Conservation (phyloP, 257 asterid genomes). For the Nicotiana otophora region DNA sequence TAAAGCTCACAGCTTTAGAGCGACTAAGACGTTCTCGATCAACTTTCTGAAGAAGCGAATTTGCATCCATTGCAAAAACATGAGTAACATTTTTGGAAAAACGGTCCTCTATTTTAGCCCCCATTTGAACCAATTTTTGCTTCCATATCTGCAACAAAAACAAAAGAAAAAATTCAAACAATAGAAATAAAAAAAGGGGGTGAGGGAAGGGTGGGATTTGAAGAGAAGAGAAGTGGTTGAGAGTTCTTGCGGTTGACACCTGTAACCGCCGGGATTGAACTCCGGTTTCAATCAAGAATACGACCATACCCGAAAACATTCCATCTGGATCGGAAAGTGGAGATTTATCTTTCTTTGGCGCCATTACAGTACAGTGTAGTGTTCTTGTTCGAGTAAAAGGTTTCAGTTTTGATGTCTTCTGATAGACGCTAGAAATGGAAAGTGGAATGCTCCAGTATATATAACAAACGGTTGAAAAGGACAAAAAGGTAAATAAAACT, state of each 20-base stretch:
- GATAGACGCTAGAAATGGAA: not conserved
- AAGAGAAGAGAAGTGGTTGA: not conserved
- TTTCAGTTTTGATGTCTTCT: not conserved
- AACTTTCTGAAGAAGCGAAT: conserved; percentile 37
- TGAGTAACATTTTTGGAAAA: conserved; percentile 54
- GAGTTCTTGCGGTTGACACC: conserved; percentile 27
- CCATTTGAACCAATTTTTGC: conserved; percentile 80
- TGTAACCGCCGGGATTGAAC: conserved; percentile 71
- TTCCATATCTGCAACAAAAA: conserved; percentile 63
- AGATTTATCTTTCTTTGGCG: conserved; percentile 39
- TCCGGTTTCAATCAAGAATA: conserved; percentile 45
- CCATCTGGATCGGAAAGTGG: conserved; percentile 77
- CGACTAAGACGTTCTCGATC: conserved; percentile 41
- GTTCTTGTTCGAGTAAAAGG: not conserved
- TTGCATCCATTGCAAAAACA: conserved; percentile 56
- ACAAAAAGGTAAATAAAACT: not conserved
- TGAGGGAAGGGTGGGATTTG: too few species aligned
- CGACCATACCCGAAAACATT: conserved; percentile 67
- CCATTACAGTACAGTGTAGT: conserved; percentile 26
- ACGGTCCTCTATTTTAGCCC: conserved; percentile 48
- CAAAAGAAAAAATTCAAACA: too few species aligned
- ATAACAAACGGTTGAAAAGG: not conserved
- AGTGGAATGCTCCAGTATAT: not conserved
- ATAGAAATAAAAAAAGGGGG: too few species aligned
- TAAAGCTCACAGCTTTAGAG: conserved; percentile 51